Conservation (phyloP, 768 basidiomycete species). For the Mycena filopes region DNA sequence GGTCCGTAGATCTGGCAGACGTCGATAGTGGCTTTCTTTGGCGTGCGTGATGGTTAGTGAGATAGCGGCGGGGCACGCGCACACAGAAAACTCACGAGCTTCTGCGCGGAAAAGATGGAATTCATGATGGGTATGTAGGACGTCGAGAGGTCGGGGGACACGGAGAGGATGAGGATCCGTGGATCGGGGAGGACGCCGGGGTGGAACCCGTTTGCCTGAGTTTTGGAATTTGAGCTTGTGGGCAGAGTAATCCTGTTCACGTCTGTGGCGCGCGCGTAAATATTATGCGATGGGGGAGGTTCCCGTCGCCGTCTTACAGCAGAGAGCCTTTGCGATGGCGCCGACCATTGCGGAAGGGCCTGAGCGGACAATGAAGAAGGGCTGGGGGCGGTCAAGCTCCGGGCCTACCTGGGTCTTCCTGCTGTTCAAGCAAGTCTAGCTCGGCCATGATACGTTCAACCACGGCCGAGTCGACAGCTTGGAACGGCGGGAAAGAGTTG, state of each 20-base stretch:
- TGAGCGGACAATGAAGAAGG: constrained; percentile 35
- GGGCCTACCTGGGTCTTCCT: constrained; percentile 60
- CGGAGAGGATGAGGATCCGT: constrained; percentile 77
- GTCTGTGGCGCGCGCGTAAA: constrained; percentile 39
- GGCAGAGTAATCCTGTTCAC: constrained; percentile 52
- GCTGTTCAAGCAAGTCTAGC: constrained; percentile 61
- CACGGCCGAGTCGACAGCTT: constrained; percentile 75
- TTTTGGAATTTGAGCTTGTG: constrained; percentile 41
- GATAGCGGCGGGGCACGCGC: constrained; percentile 8
- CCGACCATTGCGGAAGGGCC: constrained; percentile 83
- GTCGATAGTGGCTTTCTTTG: constrained; percentile 95
- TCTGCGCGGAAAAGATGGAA: constrained; percentile 98
- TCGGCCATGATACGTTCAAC: constrained; percentile 69
- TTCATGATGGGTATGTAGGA: constrained; percentile 99
- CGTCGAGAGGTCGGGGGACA: constrained; percentile 88
- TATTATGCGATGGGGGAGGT: background rate
- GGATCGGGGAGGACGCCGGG: constrained; percentile 48
- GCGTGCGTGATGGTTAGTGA: background rate
- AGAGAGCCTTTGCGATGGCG: constrained; percentile 91
- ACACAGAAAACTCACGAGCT: constrained; percentile 87
- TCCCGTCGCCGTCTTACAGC: constrained; percentile 65
- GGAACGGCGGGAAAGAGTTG: constrained; percentile 89
- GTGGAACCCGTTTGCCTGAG: constrained; percentile 44
- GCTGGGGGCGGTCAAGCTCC: background rate
- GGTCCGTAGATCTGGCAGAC: constrained; percentile 91